Evolutionary conservation across 352 stramenopile genomes (phyloP).

Genomic region (Phytophthora pistaciae): DNA sequence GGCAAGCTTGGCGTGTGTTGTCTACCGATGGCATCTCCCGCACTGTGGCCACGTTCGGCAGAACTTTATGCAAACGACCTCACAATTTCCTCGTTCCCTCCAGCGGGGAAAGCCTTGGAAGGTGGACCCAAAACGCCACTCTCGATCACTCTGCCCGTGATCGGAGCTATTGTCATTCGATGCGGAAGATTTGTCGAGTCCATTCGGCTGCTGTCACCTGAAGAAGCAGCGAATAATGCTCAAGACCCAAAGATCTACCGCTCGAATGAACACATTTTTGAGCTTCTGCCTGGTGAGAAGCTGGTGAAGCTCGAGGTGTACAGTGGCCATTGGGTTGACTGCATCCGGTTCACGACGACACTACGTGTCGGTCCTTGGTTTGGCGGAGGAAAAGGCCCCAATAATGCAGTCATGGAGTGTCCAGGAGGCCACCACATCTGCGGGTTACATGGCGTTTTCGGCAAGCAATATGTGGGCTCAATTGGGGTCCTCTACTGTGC

Average conservation of each 20-base stretch:
- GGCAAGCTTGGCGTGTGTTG: constrained; percentile 58
- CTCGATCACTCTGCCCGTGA: constrained; percentile 8
- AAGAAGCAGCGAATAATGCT: constrained; percentile 25
- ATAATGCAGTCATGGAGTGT: constrained; percentile 35
- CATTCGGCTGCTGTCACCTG: constrained; percentile 37
- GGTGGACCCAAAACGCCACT: constrained; percentile 33
- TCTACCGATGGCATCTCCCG: constrained; percentile 17
- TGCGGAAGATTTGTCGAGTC: constrained; percentile 49
- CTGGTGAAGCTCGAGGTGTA: constrained; percentile 50
- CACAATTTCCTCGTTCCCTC: constrained; percentile 19
- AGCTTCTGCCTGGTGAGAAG: constrained; percentile 49
- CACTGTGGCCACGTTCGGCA: not conserved
- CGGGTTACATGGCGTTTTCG: constrained; percentile 48
- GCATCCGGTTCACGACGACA: constrained; percentile 57
- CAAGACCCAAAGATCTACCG: constrained; percentile 33
- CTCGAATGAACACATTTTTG: constrained; percentile 58
- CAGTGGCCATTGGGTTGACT: constrained; percentile 64
- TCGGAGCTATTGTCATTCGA: constrained; percentile 45
- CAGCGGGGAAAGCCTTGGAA: constrained; percentile 42
- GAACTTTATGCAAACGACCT: not conserved
- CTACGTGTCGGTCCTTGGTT: constrained; percentile 57
- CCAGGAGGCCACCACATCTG: constrained; percentile 42
- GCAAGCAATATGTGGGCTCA: constrained; percentile 45
- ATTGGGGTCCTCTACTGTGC: constrained; percentile 44
- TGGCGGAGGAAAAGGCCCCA: constrained; percentile 41